Evolutionary conservation across 192 early-diverging fungal species (phyloP).

Genomic region (Rhizophagus clarus): DNA sequence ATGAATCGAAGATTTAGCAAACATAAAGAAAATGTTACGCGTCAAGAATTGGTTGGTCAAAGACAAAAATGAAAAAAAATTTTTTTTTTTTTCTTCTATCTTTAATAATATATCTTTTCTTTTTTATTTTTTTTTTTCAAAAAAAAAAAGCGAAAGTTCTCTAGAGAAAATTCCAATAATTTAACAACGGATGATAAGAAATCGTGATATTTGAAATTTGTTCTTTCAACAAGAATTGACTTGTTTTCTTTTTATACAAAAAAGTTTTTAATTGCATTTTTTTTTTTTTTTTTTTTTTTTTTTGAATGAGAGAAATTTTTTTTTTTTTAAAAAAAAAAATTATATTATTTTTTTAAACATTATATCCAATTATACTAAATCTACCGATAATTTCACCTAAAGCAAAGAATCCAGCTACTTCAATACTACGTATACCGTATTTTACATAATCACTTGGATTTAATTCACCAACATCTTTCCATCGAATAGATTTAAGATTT

Average conservation of each 20-base stretch:
- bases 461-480: slow-evolving; percentile 33
- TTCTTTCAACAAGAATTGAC: neutral
- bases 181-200: neutral
- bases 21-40: neutral
- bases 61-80: neutral
- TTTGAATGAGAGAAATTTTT: no score
- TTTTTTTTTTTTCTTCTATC: neutral
- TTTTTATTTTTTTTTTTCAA: neutral
- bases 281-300: no score
- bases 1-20: neutral
- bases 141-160: neutral
- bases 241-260: no score
- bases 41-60: neutral
- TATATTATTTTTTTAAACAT: slow-evolving; percentile 41
- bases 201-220: neutral
- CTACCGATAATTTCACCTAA: slow-evolving; percentile 67
- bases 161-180: neutral
- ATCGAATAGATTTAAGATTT: slow-evolving; percentile 44
- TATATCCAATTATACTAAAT: slow-evolving; percentile 63
- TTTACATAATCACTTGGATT: slow-evolving; percentile 48
- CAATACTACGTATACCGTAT: slow-evolving; percentile 54
- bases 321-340: no score
- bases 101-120: neutral
- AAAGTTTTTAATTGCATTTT: no score
- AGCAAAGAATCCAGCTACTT: slow-evolving; percentile 62